Base-by-base conservation (phyloP, 2,329 filamentous ascomycete genomes). In the Bisporella sp. region DNA sequence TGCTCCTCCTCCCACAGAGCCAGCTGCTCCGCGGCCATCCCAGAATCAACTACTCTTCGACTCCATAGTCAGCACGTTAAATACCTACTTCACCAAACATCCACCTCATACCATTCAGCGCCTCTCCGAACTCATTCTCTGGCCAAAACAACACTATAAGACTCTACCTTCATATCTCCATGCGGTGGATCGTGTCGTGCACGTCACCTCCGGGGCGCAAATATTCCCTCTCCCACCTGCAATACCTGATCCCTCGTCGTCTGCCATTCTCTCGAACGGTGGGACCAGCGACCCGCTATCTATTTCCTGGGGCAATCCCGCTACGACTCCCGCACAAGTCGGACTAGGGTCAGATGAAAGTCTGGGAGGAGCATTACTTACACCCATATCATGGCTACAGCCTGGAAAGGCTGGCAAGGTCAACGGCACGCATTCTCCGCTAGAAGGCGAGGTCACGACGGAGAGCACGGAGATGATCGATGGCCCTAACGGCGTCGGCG, bases 41-140 rank as follows among this genome's bases (percentile, higher is more conserved):
- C 82, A 84, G 55, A 73, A 92, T 46, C 69, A 75, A 51, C 74
- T 76, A 48, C 79, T 89, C 64, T 70, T 89, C 44, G 65, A 69
- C 52, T 79, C 79, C 51, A 84, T 89, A 57, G 75, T 70, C 39
- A 68, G 69, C 5, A 82, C 84, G 12, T 73, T 96, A 39, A 73
- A 69, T 46, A 74, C 73, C 3, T 79, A 78, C 57, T 99, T 99
- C 68, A 65, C 79, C 28, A 72, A 74, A 3, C 79, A 87, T 59
- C 92, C 93, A 1, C 93, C 93, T 0, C 89, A 97, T 66, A 97
- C 93, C 3, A 79, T 96, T 54, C 93, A 99, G 70, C 86, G 93
- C 39, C 78, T 99, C 28, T 82, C 90, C 28, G 93, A 99, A 73
- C 83, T 97, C 31, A 73, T 96, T 4, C 74, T 95, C 35, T 70